Evolutionary conservation across 331 rosid species (phyloP).

Genomic region (Acacia concinna): DNA sequence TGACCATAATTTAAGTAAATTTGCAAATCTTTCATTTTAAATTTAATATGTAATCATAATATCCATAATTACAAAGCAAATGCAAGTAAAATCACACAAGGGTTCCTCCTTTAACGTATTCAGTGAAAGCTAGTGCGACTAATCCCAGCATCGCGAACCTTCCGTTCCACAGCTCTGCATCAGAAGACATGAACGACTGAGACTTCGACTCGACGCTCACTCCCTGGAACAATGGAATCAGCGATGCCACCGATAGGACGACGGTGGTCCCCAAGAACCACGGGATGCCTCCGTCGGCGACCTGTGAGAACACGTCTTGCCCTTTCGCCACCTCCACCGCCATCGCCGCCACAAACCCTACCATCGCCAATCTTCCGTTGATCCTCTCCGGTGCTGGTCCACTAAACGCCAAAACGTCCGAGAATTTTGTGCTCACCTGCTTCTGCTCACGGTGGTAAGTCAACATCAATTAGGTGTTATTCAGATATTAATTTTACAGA

Average conservation of each 20-base stretch:
- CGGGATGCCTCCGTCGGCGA: constrained; percentile 61
- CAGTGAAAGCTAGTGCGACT: constrained; percentile 70
- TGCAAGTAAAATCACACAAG: constrained; percentile 36
- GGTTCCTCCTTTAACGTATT: constrained; percentile 72
- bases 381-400: constrained; percentile 95
- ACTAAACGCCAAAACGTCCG: constrained; percentile 64
- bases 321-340: constrained; percentile 70
- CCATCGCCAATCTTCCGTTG: constrained; percentile 87
- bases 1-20: neutral
- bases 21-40: neutral
- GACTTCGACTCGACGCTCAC: constrained; percentile 79
- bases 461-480: neutral
- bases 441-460: neutral
- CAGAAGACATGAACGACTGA: constrained; percentile 54
- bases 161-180: constrained; percentile 86
- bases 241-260: constrained; percentile 62
- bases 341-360: constrained; percentile 75
- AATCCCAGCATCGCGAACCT: constrained; percentile 85
- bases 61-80: neutral
- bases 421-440: constrained; percentile 60
- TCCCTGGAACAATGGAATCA: constrained; percentile 72
- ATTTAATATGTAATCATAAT: neutral
- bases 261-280: constrained; percentile 66
- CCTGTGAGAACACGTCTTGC: constrained; percentile 59
- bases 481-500: too few species aligned